These are phyloP conservation scores for Stephania yunnanensis DNA, from an alignment of 164 flowering plant genomes.

Conservation along the genomic window DNA sequence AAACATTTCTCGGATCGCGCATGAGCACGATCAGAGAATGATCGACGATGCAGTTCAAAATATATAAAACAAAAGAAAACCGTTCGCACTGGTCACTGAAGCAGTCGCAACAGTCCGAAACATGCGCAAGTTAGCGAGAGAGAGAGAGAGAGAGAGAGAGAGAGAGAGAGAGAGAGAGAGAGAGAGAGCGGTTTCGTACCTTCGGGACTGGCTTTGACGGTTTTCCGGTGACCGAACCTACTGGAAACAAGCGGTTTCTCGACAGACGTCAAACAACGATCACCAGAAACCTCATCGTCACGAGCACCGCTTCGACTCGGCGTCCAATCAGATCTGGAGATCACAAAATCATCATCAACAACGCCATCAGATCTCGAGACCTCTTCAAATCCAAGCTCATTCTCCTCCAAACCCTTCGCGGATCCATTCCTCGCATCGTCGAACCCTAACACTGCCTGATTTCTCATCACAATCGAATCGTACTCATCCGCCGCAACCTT, in stretches of 20 bases:
- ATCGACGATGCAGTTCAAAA: too few species aligned
- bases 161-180: not conserved
- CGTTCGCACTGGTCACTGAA: too few species aligned
- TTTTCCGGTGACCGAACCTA: constrained; percentile 52
- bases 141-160: too few species aligned
- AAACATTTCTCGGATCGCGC: too few species aligned
- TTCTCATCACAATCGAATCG: constrained; percentile 4
- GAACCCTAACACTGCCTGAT: not conserved
- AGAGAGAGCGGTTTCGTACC: constrained; percentile 28
- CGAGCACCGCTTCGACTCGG: constrained; percentile 25
- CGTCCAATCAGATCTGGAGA: constrained; percentile 24
- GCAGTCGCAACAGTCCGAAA: too few species aligned
- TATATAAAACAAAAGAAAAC: too few species aligned
- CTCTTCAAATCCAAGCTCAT: constrained; percentile 1
- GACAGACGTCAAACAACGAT: not conserved
- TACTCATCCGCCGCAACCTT: constrained; percentile 7
- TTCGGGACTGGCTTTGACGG: constrained; percentile 58
- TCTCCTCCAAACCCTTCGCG: not conserved
- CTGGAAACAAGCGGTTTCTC: constrained; percentile 59
- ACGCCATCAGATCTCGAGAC: constrained; percentile 7
- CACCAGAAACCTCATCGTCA: constrained; percentile 19
- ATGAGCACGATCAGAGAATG: too few species aligned
- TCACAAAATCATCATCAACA: constrained; percentile 27
- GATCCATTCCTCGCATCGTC: not conserved
- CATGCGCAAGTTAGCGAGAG: constrained; percentile 10